Evolutionary conservation across 1,284 basidiomycete genomes (phyloP), one percentile per base, ranked within the genome.

Genomic region (Spongiforma sp.): DNA sequence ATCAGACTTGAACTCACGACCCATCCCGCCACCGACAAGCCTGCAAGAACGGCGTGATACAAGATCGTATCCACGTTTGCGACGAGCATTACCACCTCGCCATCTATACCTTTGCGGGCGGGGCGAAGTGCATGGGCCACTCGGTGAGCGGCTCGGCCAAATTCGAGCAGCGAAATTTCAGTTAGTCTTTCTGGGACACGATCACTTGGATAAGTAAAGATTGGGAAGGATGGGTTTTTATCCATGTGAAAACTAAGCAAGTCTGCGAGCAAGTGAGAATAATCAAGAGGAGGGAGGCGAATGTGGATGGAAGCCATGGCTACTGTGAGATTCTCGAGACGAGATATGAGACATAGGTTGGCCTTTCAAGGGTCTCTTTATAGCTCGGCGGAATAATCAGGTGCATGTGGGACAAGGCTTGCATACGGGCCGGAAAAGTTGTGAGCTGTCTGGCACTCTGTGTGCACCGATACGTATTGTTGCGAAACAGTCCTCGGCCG

Each of bases 91-190:
- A 76, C 70, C 5, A 79, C 68, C 30, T 77, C 69, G 2, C 66
- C 69, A 8, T 79, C 78, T 14, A n/a, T 28, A 32, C 56, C 56
- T 32, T 57, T 36, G 28, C 37, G 56, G 30, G 21, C 24, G 28
- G 77, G 77, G 0, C 74, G 77, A 48, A 78, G 61, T 17, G 46
- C 65, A 46, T 77, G 75, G 0, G 75, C 77, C 5, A 66, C 50
- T 19, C 79, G 68, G 59, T 81, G 78, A 36, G 75, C 67, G 2
- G 79, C 78, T 15, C 77, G 66, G 61, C 73, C 74, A 30, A 78
- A 77, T 41, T 77, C 77, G 28, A 75, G 66, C 28, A 73, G 65
- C 15, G 75, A 65, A 6, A 76, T 69, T 36, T 73, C 65, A 15
- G 66, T 68, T 11, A 61, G 32, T 1, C 37, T 37, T 19, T 54